Evolutionary conservation across 495 filamentous ascomycete genomes (phyloP), one percentile per base, ranked within the genome.

Genomic region (Aspergillus ellipticus): DNA sequence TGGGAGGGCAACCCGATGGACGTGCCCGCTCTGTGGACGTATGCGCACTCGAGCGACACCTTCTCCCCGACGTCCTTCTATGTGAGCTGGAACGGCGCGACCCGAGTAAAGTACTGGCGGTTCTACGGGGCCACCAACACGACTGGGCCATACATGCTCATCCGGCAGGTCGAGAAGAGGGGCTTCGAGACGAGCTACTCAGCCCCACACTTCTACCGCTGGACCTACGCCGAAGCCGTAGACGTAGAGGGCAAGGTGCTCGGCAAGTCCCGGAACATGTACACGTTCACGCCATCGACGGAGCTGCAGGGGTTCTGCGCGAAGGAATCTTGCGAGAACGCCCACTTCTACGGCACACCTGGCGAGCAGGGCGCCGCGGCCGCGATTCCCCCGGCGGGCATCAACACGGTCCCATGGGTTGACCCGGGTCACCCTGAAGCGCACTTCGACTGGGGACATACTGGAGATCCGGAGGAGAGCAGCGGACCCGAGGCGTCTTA

Each of bases 1-100:
- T 79, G 74, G 74, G 70, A 74, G 2, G 76, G 65, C 8, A 64
- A 67, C n/a, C 74, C 76, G 2, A 73, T 69, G 17, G 74, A 74
- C 43, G 66, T 68, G 5, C 76, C 76, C 11, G 74, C 72, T 2
- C 60, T 77, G n/a, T 78, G 73, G 70, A 60, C 66, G 5, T 79
- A 79, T 45, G 66, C 76, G 11, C 65, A 56, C 7, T 64, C 68
- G 9, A 60, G 53, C 21, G 60, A 67, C 1, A 55, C 62, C 0
- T 59, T 60, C 26, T 68, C 74, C 0, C 53, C 69, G 0, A 75
- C 67, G 1, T 72, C 55, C 33, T 66, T 77, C 53, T 79, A 79
- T 37, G 74, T 70, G 24, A 78, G 74, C 62, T 79, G 76, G 76
- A 79, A 79, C 49, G 76, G 76, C 10, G 76, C 76, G 13, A 79